Evolutionary conservation across 2,329 filamentous ascomycete species (phyloP).

Genomic region (Monilinia laxa): DNA sequence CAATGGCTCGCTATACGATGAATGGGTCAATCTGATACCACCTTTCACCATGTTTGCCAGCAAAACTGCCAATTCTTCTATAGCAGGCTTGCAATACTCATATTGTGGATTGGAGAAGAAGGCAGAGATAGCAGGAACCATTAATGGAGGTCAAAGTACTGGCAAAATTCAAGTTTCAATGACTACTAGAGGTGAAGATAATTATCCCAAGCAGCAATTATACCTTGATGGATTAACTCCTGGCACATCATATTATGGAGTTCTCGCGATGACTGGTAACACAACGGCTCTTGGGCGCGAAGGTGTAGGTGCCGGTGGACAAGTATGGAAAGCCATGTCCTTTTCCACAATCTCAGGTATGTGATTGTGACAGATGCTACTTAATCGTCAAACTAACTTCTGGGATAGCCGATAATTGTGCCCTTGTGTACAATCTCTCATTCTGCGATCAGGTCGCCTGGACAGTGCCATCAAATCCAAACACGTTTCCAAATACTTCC

Average conservation of each 20-base stretch:
- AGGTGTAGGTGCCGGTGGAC: conserved; percentile 68
- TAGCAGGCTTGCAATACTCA: conserved; percentile 73
- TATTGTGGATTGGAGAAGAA: conserved; percentile 74
- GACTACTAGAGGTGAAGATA: conserved; percentile 64
- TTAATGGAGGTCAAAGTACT: conserved; percentile 48
- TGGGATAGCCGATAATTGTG: conserved; percentile 70
- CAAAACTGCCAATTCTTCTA: conserved; percentile 55
- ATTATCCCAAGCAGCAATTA: conserved; percentile 82
- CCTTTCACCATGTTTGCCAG: conserved; percentile 80
- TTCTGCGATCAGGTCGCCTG: conserved; percentile 91
- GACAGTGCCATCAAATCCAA: conserved; percentile 79
- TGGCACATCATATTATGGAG: conserved; percentile 69
- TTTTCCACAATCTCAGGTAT: conserved; percentile 78
- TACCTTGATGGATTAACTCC: conserved; percentile 73
- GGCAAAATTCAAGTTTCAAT: conserved; percentile 59
- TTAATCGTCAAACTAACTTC: conserved; percentile 25
- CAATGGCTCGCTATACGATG: conserved; percentile 49
- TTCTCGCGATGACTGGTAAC: conserved; percentile 63
- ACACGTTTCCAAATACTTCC: conserved; percentile 57
- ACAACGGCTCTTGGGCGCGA: conserved; percentile 54
- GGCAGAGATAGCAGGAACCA: conserved; percentile 60
- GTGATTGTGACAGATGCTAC: conserved; percentile 30
- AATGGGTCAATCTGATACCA: conserved; percentile 56
- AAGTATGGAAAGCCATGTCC: conserved; percentile 68
- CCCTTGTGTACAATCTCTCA: conserved; percentile 78